phyloP scores from a whole-genome alignment of 495 filamentous ascomycete genomes.

The Talaromyces wortmannii region DNA sequence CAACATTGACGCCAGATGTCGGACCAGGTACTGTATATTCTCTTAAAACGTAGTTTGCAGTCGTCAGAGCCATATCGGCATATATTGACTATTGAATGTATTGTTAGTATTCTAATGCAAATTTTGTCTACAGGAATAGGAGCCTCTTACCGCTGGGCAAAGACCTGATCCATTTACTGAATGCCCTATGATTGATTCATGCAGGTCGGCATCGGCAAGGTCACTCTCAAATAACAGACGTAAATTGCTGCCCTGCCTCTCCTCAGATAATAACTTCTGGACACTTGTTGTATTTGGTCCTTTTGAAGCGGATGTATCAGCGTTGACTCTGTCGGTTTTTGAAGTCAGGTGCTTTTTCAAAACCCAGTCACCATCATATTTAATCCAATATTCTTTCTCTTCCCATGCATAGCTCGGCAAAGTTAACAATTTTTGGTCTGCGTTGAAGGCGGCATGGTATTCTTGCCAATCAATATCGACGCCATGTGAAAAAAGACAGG shows the following conservation, averaged over 20 bases:
- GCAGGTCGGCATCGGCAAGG: slow-evolving; percentile 50
- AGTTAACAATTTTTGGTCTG: slow-evolving; percentile 46
- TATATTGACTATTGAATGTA: slow-evolving; percentile 42
- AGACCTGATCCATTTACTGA: slow-evolving; percentile 58
- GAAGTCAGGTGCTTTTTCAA: slow-evolving; percentile 27
- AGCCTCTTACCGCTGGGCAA: slow-evolving; percentile 35
- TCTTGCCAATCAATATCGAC: slow-evolving; percentile 57
- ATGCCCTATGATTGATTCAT: slow-evolving; percentile 58
- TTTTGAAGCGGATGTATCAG: neutral
- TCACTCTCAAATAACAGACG: slow-evolving; percentile 61
- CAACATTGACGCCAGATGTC: slow-evolving; percentile 48
- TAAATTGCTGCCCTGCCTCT: slow-evolving; percentile 45
- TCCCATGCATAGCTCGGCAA: slow-evolving; percentile 65
- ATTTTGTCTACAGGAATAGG: neutral
- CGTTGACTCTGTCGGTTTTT: slow-evolving; percentile 25
- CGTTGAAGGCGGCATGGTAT: slow-evolving; percentile 53
- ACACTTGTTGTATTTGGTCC: slow-evolving; percentile 45
- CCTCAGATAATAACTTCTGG: slow-evolving; percentile 54
- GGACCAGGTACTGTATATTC: slow-evolving; percentile 29
- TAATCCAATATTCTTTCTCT: slow-evolving; percentile 64
- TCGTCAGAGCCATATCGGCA: slow-evolving; percentile 59
- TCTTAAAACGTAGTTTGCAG: slow-evolving; percentile 51
- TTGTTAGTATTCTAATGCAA: neutral
- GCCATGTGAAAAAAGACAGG: slow-evolving; percentile 50
- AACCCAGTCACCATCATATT: slow-evolving; percentile 50